phyloP scores from a whole-genome alignment of 2,329 filamentous ascomycete species.

The Colletotrichum trifolii region DNA sequence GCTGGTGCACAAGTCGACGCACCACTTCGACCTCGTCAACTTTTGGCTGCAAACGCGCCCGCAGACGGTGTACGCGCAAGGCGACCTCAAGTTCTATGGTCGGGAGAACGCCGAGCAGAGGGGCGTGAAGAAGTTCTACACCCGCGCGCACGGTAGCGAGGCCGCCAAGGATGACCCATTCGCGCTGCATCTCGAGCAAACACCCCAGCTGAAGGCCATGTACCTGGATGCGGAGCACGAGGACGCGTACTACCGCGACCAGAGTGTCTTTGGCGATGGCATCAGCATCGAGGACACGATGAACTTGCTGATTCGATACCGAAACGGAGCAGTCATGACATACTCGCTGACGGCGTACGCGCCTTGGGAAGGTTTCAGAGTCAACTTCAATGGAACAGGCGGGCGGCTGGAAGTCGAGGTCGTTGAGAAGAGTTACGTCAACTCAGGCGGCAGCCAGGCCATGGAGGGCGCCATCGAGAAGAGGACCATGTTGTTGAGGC shows the following conservation, averaged over 20 bases:
- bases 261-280: constrained; percentile 71
- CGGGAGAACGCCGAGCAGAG: constrained; percentile 58
- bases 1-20: constrained; percentile 61
- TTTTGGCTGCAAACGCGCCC: constrained; percentile 60
- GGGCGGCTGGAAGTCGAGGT: constrained; percentile 71
- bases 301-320: constrained; percentile 68
- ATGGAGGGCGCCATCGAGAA: constrained; percentile 64
- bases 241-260: constrained; percentile 70
- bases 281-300: constrained; percentile 75
- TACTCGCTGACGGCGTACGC: constrained; percentile 71
- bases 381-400: constrained; percentile 67
- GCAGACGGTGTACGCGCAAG: constrained; percentile 56
- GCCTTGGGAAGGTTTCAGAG: constrained; percentile 70
- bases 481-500: constrained; percentile 60
- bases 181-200: constrained; percentile 64
- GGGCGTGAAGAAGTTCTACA: constrained; percentile 63
- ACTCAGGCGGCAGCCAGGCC: constrained; percentile 68
- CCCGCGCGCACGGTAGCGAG: constrained; percentile 61
- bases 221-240: constrained; percentile 73
- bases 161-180: constrained; percentile 66
- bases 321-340: constrained; percentile 66
- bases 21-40: constrained; percentile 64
- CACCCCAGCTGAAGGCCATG: constrained; percentile 65
- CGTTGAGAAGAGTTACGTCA: constrained; percentile 71
- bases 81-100: constrained; percentile 60